These are phyloP conservation scores for Sabuloglossum arenarium DNA, from an alignment of 495 filamentous ascomycete genomes.

Conservation along the genomic window DNA sequence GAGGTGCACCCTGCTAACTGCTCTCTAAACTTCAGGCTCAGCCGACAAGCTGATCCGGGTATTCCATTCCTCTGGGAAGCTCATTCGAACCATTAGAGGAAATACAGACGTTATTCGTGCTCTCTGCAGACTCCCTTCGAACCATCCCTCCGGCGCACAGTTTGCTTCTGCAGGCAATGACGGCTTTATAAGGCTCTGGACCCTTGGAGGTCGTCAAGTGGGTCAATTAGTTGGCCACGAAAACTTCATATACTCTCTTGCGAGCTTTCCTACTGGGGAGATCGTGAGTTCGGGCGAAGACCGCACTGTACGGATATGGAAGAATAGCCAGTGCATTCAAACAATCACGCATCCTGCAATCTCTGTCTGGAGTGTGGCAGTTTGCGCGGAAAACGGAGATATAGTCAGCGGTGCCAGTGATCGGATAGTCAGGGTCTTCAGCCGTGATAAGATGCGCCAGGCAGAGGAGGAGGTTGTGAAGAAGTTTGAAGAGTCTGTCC, in stretches of 20 bases:
- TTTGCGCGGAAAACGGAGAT: constrained; percentile 61
- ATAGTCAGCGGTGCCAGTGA: constrained; percentile 89
- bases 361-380: constrained; percentile 84
- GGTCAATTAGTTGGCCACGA: constrained; percentile 71
- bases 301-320: constrained; percentile 78
- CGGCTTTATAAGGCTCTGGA: constrained; percentile 69
- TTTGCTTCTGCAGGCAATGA: constrained; percentile 85
- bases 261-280: constrained; percentile 57
- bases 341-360: constrained; percentile 96
- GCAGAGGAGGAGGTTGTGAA: constrained; percentile 36
- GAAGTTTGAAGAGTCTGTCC: constrained; percentile 63
- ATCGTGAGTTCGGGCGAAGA: constrained; percentile 86
- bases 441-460: constrained; percentile 42
- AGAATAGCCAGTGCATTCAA: constrained; percentile 60
- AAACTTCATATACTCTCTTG: constrained; percentile 84
- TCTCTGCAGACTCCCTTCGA: constrained; percentile 57
- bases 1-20: background rate
- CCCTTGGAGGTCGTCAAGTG: constrained; percentile 47
- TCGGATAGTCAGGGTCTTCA: constrained; percentile 69
- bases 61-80: constrained; percentile 44
- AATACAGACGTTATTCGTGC: constrained; percentile 66
- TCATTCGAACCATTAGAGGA: constrained; percentile 45
- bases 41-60: constrained; percentile 80
- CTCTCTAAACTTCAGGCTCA: constrained; percentile 26
- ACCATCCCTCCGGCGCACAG: constrained; percentile 58